Conservation (phyloP, 257 asterid species). For the Marsdenia floribunda region DNA sequence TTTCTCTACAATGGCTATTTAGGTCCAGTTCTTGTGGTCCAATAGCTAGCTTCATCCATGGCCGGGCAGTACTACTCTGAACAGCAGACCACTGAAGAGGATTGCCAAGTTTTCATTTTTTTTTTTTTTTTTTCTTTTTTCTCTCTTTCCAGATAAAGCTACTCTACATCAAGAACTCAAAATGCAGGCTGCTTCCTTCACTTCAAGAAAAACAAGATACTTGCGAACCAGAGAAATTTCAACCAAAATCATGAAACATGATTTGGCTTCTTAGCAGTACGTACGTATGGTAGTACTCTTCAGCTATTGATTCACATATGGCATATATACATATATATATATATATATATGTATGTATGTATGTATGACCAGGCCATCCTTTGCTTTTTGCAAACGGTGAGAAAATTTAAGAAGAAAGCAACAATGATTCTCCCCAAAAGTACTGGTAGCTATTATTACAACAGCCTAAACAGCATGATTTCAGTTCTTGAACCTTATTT, state of each 20-base stretch:
- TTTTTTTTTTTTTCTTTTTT: no score
- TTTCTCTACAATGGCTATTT: neutral
- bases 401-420: neutral
- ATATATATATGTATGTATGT: neutral
- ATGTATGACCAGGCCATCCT: neutral
- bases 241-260: neutral
- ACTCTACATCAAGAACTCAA: neutral
- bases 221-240: neutral
- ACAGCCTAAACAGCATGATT: neutral
- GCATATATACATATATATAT: no score
- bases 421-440: neutral
- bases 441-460: neutral
- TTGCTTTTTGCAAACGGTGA: neutral
- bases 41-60: conserved; percentile 7
- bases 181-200: neutral
- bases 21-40: conserved; percentile 28
- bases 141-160: neutral
- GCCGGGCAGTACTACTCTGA: neutral
- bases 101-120: neutral
- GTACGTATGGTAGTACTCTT: no score
- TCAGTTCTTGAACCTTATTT: neutral
- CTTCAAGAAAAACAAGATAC: neutral
- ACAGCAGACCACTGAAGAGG: neutral
- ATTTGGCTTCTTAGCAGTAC: neutral
- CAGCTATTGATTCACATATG: no score